Base-by-base conservation (phyloP, 768 basidiomycete species). In the Rickenella mellea region DNA sequence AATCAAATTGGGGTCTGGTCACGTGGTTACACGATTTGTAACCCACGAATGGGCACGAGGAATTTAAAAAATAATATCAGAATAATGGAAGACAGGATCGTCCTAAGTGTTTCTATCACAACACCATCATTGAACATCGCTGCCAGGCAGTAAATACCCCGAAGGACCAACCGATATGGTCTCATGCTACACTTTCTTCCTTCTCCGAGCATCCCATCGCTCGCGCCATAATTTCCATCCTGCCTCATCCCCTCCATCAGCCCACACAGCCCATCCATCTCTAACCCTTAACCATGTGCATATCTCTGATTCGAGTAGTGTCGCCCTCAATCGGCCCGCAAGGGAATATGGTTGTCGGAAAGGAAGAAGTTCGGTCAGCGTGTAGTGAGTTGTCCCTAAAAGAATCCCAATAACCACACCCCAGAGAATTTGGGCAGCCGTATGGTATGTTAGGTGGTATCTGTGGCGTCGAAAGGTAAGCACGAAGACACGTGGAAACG, bases 231-330 rank as follows among this genome's bases (percentile, higher is more conserved):
- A 57, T 44, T 58, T 52, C 82, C 84, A 91, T 48, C 85, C 84
- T 17, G 52, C 63, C 55, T 83, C 83, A 20, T 73, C 68, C 2
- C 87, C 87, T n/a, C 80, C 81, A 55, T 91, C 87, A 3, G 65
- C 51, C 81, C 84, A 91, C 1, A 88, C 64, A 9, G 68, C 72
- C 88, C 88, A 91, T 5, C 88, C 84, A 53, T 91, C 87, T 37
- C 84, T 70, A 31, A 91, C 62, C 37, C 77, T 73, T 26, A 84
- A 55, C 83, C 83, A 90, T 0, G 57, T 63, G 5, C 69, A 70
- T 15, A 86, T 25, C 4, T 76, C 72, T 49, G 83, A 78, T 1
- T 51, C 51, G 25, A 91, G 55, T n/a, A 82, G 41, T 31, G 60
- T 63, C 4, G 58, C 47, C 33, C 80, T 77, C 3, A 63, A 45